Base-by-base conservation (phyloP, 257 asterid genomes). In the Lantana camara region DNA sequence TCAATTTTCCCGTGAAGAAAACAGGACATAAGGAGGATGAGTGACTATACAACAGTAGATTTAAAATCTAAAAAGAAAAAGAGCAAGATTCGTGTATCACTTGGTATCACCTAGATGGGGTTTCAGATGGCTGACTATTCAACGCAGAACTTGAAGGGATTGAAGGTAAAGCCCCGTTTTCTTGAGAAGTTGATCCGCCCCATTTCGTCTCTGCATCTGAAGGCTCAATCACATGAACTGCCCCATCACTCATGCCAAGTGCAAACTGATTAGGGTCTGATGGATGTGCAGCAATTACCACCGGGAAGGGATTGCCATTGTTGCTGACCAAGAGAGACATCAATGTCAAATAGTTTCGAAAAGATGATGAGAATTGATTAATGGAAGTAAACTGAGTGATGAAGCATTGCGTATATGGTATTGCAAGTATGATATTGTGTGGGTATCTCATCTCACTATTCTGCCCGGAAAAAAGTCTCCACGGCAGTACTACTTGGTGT, bases 281-380 rank as follows among this genome's bases (percentile, higher is more conserved):
- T 5, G 98, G 97, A 59, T 93, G 97, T 57, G 98, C 96, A 35
- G 98, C 96, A 45, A 90, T 83, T 48, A 93, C 97, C 47, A 76
- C 69, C 0, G 98, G 97, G 76, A 74, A 93, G 57, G 85, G 53
- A 50, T 57, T 68, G 44, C 78, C 57, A 64, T 68, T 81, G 70
- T 87, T 77, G 77, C 81, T 63, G 46, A 60, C 2, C 29, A 41
- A 23, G 16, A 22, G 20, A 21, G 20, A 21, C 5, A 14, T 20
- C 11, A 5, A 9, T 19, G 34, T 7, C 12, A 15, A 8, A 9
- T n/a, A 7, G 14, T 2, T 2, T 27, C 5, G 32, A 27, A 2
- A 27, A 27, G 32, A 27, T 27, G 5, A 27, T 27, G 32, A 27
- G 2, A 5, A 27, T 27, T 27, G 32, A 27, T 27, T 27, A 27